These are phyloP conservation scores for Passiflora organensis DNA, from an alignment of 345 rosid species.

Conservation along the genomic window DNA sequence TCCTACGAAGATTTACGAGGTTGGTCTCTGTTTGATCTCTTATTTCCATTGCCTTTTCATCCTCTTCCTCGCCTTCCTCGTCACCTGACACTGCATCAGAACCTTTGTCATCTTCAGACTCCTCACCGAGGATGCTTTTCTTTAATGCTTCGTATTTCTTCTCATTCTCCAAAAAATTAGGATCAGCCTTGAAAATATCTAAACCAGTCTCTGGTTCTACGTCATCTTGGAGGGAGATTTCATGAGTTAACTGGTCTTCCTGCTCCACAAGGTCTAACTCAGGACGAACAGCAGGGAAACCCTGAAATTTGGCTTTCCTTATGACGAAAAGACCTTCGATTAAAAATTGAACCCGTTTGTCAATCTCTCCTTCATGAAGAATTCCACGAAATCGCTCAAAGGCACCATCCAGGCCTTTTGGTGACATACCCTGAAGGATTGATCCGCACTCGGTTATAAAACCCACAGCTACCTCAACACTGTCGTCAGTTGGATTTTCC, in stretches of 20 bases:
- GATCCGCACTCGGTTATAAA: slow-evolving; percentile 77
- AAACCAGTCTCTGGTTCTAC: slow-evolving; percentile 60
- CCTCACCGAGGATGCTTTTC: no score
- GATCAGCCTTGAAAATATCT: slow-evolving; percentile 71
- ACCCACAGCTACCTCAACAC: slow-evolving; percentile 88
- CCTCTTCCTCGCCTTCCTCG: slow-evolving; percentile 73
- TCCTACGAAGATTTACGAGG: no score
- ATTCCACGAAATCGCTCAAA: no score
- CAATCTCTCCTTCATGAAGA: slow-evolving; percentile 89
- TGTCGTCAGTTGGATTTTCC: no score
- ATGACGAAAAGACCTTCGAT: slow-evolving; percentile 72
- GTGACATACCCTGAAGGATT: slow-evolving; percentile 65
- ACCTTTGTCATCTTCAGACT: slow-evolving; percentile 68
- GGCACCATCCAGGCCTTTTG: slow-evolving; percentile 68
- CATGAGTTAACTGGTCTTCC: no score
- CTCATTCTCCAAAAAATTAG: slow-evolving; percentile 71
- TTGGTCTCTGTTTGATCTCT: no score
- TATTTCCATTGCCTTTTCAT: no score
- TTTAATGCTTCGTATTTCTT: slow-evolving; percentile 67
- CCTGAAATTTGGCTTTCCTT: slow-evolving; percentile 83
- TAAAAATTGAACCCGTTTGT: slow-evolving; percentile 76
- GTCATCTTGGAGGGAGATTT: slow-evolving; percentile 51
- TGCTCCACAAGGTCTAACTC: slow-evolving; percentile 86
- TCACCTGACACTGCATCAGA: slow-evolving; percentile 71
- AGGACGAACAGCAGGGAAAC: slow-evolving; percentile 79